These are phyloP conservation scores for Chamaecyparis obtusa DNA, from an alignment of 75 land plant genomes.

Conservation along the genomic window DNA sequence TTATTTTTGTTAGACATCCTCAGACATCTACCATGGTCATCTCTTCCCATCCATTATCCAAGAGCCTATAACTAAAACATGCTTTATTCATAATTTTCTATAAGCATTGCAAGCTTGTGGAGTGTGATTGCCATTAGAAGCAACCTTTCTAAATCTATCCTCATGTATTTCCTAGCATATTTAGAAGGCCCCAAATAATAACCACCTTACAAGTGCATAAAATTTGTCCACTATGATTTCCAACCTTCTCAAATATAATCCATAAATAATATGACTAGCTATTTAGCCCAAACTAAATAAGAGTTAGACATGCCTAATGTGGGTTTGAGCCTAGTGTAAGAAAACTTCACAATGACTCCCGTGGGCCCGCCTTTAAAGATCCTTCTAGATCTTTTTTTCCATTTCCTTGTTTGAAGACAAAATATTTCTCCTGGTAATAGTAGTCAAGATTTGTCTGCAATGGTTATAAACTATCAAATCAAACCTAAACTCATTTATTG, in stretches of 20 bases:
- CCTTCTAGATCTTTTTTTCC: not conserved
- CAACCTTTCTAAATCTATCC: too few species aligned
- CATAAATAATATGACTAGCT: not conserved
- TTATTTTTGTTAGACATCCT: not conserved
- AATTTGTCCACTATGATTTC: too few species aligned
- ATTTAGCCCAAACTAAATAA: too few species aligned
- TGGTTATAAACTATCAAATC: not conserved
- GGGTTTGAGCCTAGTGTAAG: not conserved
- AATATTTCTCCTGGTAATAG: not conserved
- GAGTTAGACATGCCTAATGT: not conserved
- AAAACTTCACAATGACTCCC: not conserved
- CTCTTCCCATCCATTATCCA: not conserved
- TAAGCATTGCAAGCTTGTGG: too few species aligned
- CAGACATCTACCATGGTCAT: not conserved
- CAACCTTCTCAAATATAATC: too few species aligned
- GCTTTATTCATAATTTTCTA: too few species aligned
- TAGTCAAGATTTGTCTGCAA: too few species aligned
- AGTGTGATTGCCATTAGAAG: too few species aligned
- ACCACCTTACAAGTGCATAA: too few species aligned
- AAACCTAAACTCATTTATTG: not conserved
- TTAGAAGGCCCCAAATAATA: too few species aligned
- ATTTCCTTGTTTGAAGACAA: not conserved
- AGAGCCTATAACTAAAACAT: not conserved
- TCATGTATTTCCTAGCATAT: too few species aligned
- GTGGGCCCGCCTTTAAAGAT: not conserved